Base-by-base conservation (phyloP, 768 basidiomycete species). In the Macrolepiota albuminosa region DNA sequence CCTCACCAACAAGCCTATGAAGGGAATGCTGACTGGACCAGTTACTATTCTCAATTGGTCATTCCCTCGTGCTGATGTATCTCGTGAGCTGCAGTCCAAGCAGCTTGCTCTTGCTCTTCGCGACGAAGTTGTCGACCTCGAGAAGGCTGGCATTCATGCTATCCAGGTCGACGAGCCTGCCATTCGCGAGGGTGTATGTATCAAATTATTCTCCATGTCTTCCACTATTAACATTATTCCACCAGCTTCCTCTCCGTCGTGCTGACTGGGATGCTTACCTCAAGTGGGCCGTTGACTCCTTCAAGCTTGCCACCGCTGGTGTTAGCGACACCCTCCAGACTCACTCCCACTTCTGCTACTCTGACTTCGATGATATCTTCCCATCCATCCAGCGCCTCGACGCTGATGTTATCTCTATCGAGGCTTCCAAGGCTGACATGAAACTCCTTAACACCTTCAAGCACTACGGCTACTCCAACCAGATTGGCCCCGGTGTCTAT, bases 11-110 rank as follows among this genome's bases (percentile, higher is more conserved):
- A 88, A 86, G 74, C 97, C 95, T 68, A 95, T 99, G 93, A 99
- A 99, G 88, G 96, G 96, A 67, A 98, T 98, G 97, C 83, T 98
- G 58, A 95, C 96, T 58, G 96, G 96, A 64, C 95, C 95, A 21
- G 95, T 98, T 74, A 95, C 94, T 63, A 97, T 99, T 77, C 86
- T 98, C 76, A 98, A 98, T 84, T 99, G 97, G 97, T 98, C 97
- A 37, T 99, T 99, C 95, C 97, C 97, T 70, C 96, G 97, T 75
- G 93, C 93, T 66, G 97, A 99, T 72, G 90, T 98, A 66, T 86
- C 90, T 57, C 92, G 93, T 72, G 96, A 98, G 78, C 75, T 95
- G 65, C 97, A 99, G 80, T 95, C 94, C 73, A 94, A 95, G 82
- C 97, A 99, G 75, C 86, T 99, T 66, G 97, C 97, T 58, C 85